Conservation (phyloP, 371 early-diverging fungal genomes). For the Choanephora cucurbitarum region DNA sequence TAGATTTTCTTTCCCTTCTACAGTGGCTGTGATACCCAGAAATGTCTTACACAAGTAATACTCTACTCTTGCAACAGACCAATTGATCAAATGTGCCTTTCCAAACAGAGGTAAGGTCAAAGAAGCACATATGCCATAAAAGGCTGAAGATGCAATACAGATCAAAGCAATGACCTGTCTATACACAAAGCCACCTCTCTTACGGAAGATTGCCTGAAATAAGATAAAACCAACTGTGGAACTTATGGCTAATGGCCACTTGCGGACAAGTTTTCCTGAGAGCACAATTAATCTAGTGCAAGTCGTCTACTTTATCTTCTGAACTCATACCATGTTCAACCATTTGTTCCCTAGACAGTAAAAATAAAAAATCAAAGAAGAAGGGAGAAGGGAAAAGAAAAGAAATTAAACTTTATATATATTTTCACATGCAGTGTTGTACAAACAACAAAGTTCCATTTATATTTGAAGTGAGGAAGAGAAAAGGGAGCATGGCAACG, state of each 20-base stretch:
- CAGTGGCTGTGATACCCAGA: constrained; percentile 59
- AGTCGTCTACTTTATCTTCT: no score
- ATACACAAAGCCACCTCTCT: constrained; percentile 40
- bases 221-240: constrained; percentile 1
- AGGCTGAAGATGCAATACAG: constrained; percentile 30
- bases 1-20: constrained; percentile 67
- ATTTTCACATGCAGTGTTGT: neutral
- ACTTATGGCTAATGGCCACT: neutral
- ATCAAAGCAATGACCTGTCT: constrained; percentile 28
- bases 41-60: constrained; percentile 46
- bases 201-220: constrained; percentile 27
- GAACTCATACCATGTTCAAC: no score
- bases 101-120: constrained; percentile 50
- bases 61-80: constrained; percentile 59
- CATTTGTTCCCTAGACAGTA: neutral
- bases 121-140: constrained; percentile 48
- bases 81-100: constrained; percentile 61
- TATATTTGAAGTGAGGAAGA: no score
- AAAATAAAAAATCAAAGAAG: no score
- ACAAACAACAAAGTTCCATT: no score
- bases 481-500: no score
- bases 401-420: neutral
- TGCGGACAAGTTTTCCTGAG: neutral
- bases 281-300: no score
- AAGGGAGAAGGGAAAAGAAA: neutral